Conservation (phyloP, 73 alveolate species). For the Loxodes magnus region DNA sequence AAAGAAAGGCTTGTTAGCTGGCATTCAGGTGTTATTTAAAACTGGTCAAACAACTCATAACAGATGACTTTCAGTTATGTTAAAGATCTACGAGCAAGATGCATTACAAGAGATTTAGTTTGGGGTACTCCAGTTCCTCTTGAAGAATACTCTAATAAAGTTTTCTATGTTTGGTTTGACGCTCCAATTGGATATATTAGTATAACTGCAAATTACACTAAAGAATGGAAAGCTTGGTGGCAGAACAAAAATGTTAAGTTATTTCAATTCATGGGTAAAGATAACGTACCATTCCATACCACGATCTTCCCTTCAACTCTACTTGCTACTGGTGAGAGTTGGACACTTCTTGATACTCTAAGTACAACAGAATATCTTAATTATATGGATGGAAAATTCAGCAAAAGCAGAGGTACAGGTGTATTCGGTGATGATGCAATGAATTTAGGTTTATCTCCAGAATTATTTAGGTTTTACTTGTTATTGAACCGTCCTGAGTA, state of each 20-base stretch:
- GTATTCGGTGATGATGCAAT: slow-evolving; percentile 94
- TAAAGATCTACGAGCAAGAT: slow-evolving; percentile 82
- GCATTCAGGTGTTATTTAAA: slow-evolving; percentile 63
- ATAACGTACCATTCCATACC: slow-evolving; percentile 94
- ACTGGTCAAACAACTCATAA: slow-evolving; percentile 80
- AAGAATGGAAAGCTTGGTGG: slow-evolving; percentile 97
- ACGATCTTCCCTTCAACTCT: slow-evolving; percentile 94
- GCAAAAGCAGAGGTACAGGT: slow-evolving; percentile 87
- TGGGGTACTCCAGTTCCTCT: slow-evolving; percentile 98
- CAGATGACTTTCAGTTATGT: slow-evolving; percentile 66
- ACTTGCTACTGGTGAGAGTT: slow-evolving; percentile 70
- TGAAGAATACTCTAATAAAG: slow-evolving; percentile 82
- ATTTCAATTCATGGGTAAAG: slow-evolving; percentile 96
- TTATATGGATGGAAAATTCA: slow-evolving; percentile 89
- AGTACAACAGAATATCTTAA: slow-evolving; percentile 93
- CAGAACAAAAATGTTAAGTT: slow-evolving; percentile 88
- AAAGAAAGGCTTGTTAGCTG: slow-evolving; percentile 60
- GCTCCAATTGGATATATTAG: slow-evolving; percentile 97
- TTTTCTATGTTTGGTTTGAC: slow-evolving; percentile 98
- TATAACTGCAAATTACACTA: slow-evolving; percentile 83
- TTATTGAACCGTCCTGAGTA: slow-evolving; percentile 89
- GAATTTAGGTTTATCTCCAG: slow-evolving; percentile 85
- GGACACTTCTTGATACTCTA: slow-evolving; percentile 78
- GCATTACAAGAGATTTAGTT: slow-evolving; percentile 92
- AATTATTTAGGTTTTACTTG: slow-evolving; percentile 95